Evolutionary conservation across 805 yeast genomes (phyloP).

Genomic region (Saccharomycopsis schoenii): DNA sequence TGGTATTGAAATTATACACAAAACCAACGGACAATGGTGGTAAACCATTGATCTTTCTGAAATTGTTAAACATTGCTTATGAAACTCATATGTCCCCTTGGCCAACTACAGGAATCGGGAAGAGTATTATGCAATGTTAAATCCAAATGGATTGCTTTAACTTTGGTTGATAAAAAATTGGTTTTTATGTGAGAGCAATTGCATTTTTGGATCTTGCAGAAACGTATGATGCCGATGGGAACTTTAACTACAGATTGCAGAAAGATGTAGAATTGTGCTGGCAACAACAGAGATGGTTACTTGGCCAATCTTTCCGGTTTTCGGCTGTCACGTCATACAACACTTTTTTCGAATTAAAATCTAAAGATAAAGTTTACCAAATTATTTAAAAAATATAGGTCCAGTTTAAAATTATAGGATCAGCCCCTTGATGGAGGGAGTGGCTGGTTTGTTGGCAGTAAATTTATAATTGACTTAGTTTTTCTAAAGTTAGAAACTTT

Average conservation of each 20-base stretch:
- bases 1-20: too few relatives aligned
- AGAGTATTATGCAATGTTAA: constrained; percentile 45
- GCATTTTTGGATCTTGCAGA: constrained; percentile 49
- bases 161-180: constrained; percentile 32
- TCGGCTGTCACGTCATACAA: constrained; percentile 27
- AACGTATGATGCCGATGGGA: constrained; percentile 46
- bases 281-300: constrained; percentile 41
- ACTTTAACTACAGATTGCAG: constrained; percentile 25
- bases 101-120: constrained; percentile 35
- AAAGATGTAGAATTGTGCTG: constrained; percentile 32
- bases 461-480: constrained; percentile 38
- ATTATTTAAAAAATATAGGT: constrained; percentile 39
- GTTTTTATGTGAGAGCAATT: constrained; percentile 49
- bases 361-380: constrained; percentile 41
- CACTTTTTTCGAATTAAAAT: not conserved
- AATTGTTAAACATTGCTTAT: constrained; percentile 26
- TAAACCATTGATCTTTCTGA: constrained; percentile 29
- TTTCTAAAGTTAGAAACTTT: not conserved
- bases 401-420: constrained; percentile 51
- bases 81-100: constrained; percentile 33
- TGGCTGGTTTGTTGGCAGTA: constrained; percentile 54
- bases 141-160: constrained; percentile 58
- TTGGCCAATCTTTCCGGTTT: constrained; percentile 36
- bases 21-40: constrained; percentile 33
- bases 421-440: constrained; percentile 36